Percentiles rank a stretch among this genome's conserved stretches.
Evolutionary conservation across 2,329 filamentous ascomycete genomes (phyloP).

Genomic region (Ophiostoma sp.): DNA sequence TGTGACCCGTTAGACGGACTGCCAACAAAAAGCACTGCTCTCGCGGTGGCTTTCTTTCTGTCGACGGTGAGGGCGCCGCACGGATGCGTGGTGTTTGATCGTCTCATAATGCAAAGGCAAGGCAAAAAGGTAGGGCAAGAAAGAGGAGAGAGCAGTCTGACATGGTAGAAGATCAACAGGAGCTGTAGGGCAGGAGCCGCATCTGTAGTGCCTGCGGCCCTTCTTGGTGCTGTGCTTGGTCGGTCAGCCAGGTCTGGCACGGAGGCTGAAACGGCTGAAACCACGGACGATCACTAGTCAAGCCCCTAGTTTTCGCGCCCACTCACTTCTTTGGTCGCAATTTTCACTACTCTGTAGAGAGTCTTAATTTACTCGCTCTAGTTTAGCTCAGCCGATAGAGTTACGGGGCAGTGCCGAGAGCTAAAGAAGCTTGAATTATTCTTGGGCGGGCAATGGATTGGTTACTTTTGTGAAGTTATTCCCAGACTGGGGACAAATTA

Average conservation of each 20-base stretch:
- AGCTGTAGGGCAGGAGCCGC: neutral
- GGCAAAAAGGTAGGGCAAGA: neutral
- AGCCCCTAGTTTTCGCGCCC: conserved; percentile 7
- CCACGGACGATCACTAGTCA: conserved; percentile 16
- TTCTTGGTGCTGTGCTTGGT: neutral
- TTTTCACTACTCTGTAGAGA: neutral
- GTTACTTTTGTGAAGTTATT: neutral
- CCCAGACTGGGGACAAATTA: no score
- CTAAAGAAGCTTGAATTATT: neutral
- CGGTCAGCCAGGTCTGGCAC: neutral
- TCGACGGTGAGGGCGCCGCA: neutral
- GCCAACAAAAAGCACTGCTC: neutral
- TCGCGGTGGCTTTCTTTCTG: neutral
- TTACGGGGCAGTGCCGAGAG: neutral
- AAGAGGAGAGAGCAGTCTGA: neutral
- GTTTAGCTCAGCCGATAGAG: neutral
- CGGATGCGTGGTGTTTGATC: conserved; percentile 22
- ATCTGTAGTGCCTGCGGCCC: neutral
- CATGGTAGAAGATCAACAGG: neutral
- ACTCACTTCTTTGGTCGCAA: neutral
- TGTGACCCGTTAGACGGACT: neutral
- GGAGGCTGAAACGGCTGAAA: conserved; percentile 26
- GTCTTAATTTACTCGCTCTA: neutral
- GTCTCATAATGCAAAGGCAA: conserved; percentile 16
- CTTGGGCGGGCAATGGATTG: neutral